Evolutionary conservation across 148 eudicot species (phyloP), one percentile per base, ranked within the genome.

Genomic region (Cornus florida): DNA sequence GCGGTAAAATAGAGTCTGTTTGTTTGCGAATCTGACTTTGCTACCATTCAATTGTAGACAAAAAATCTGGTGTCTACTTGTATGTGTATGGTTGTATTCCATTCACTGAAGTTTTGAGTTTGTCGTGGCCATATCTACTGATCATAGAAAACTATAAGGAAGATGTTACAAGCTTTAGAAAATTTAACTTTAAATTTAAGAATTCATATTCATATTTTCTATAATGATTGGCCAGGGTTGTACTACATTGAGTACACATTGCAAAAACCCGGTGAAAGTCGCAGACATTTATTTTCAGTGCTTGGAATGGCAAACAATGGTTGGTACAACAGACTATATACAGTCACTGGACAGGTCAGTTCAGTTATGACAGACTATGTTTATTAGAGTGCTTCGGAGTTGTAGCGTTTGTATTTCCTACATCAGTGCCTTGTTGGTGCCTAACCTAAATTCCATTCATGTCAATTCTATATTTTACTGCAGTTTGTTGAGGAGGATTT

Each of bases 291-390:
- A 73, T 90, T 79, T 83, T 86, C 99, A 12, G 97, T 93, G 69
- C 83, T 97, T 22, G 99, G 97, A 43, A 90, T 97, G 67, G 92
- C 91, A 64, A 84, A 89, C 78, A 92, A 87, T 77, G 95, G 93
- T 32, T 79, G 87, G 89, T 92, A 94, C 82, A 97, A 94, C 86
- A 87, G 94, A 84, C 87, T 97, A 24, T 97, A 91, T 82, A 96
- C 99, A 32, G 91, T 96, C 71, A 97, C 99, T 23, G 99, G 98
- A 77, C 99, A 97, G 97, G 99, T 96, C 22, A 65, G 86, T 70
- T 28, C 24, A 20, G 41, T 33, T 10, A 23, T 35, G 38, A 35
- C 38, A 35, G 38, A 35, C 38, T 35, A 35, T 35, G 38, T 35
- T 43, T 43, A 43, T 43, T 43, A 43, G 48, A 43, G 48, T 43